Conservation (phyloP, 805 yeast genomes). For the Tetrapisispora arboricola region DNA sequence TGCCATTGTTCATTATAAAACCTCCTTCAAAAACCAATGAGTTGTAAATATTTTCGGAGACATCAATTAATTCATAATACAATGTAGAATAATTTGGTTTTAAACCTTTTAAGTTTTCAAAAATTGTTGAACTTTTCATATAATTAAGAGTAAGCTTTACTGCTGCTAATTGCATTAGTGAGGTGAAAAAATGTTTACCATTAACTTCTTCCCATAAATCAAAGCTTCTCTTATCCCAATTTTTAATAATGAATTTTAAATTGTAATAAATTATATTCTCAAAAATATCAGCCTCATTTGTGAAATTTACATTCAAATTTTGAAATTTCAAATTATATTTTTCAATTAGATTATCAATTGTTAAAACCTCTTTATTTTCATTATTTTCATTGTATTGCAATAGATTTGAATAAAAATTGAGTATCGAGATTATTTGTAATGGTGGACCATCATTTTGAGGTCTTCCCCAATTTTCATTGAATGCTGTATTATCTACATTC, state of each 20-base stretch:
- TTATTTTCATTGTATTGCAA: slow-evolving; percentile 20
- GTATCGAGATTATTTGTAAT: slow-evolving; percentile 55
- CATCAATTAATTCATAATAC: slow-evolving; percentile 11
- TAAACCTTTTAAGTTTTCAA: slow-evolving; percentile 8
- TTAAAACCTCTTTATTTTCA: neutral
- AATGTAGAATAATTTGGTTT: slow-evolving; percentile 15
- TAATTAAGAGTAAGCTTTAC: slow-evolving; percentile 43
- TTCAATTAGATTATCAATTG: slow-evolving; percentile 22
- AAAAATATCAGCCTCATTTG: slow-evolving; percentile 34
- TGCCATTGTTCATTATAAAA: slow-evolving; percentile 24
- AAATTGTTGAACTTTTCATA: slow-evolving; percentile 16
- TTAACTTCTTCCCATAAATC: slow-evolving; percentile 90
- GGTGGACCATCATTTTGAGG: slow-evolving; percentile 97
- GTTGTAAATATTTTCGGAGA: slow-evolving; percentile 14
- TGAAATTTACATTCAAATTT: slow-evolving; percentile 7
- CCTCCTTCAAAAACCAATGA: slow-evolving; percentile 27
- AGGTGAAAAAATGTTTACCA: slow-evolving; percentile 70
- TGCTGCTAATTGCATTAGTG: slow-evolving; percentile 63
- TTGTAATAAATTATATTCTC: slow-evolving; percentile 54
- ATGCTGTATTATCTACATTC: slow-evolving; percentile 52
- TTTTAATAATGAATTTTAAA: slow-evolving; percentile 46
- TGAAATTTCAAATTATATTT: slow-evolving; percentile 5
- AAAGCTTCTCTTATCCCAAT: slow-evolving; percentile 62
- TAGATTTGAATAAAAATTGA: slow-evolving; percentile 42
- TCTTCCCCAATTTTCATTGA: slow-evolving; percentile 72